Conservation (phyloP, 352 stramenopile genomes). For the Phytophthora pistaciae region DNA sequence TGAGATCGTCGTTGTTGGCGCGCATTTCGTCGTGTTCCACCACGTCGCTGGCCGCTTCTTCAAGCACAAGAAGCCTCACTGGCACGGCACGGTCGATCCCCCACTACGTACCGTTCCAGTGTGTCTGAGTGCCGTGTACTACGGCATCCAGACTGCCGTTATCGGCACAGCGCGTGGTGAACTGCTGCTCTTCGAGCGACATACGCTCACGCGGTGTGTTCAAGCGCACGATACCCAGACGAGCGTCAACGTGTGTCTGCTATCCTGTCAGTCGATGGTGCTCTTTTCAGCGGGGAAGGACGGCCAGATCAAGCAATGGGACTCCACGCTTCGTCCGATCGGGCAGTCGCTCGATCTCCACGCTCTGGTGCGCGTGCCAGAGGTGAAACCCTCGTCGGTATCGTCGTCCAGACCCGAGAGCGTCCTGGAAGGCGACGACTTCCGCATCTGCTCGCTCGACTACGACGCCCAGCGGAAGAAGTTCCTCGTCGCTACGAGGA, state of each 20-base stretch:
- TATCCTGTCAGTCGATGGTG: conserved; percentile 77
- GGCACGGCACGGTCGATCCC: conserved; percentile 31
- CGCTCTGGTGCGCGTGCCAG: conserved; percentile 19
- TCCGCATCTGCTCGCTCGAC: conserved; percentile 73
- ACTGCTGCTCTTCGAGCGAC: conserved; percentile 76
- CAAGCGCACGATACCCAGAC: conserved; percentile 65
- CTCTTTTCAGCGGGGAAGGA: conserved; percentile 85
- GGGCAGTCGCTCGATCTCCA: conserved; percentile 75
- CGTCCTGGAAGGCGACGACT: conserved; percentile 59
- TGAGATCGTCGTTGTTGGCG: conserved; percentile 70
- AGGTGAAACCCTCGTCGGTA: conserved; percentile 8
- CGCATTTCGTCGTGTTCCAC: conserved; percentile 74
- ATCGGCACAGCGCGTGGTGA: conserved; percentile 72
- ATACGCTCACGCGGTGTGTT: conserved; percentile 58
- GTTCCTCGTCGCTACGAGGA: conserved; percentile 70
- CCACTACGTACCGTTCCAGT: conserved; percentile 56
- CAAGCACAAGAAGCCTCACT: conserved; percentile 74
- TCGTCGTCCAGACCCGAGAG: conserved; percentile 14
- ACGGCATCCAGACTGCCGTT: conserved; percentile 59
- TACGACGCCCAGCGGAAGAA: conserved; percentile 61
- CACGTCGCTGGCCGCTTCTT: conserved; percentile 65
- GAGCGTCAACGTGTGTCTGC: conserved; percentile 63
- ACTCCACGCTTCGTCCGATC: conserved; percentile 79
- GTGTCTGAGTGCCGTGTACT: conserved; percentile 66
- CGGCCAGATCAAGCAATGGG: conserved; percentile 83